phyloP scores from a whole-genome alignment of 176 grass and related monocot species.

The Alloteropsis semialata region DNA sequence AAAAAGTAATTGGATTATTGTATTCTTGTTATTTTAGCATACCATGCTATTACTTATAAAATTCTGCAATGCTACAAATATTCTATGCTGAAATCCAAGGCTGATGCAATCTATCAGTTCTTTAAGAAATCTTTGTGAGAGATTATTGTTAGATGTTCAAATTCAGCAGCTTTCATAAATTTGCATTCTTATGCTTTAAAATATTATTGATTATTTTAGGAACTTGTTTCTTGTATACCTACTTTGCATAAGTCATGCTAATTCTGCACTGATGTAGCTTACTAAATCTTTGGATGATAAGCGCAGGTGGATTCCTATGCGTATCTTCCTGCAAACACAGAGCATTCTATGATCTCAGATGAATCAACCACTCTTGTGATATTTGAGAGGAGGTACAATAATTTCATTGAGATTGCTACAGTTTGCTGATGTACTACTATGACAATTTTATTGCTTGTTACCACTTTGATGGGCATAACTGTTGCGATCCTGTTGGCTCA shows the following conservation, averaged over 20 bases:
- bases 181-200: not conserved
- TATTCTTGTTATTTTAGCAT: not conserved
- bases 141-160: not conserved
- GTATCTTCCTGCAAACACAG: conserved; percentile 81
- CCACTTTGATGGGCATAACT: not conserved
- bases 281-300: not conserved
- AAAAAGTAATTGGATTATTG: not conserved
- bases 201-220: not conserved
- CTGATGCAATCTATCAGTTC: not conserved
- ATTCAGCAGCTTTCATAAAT: conserved; percentile 1
- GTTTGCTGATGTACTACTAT: not conserved
- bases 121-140: not conserved
- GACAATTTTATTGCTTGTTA: not conserved
- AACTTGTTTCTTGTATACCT: not conserved
- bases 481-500: not conserved
- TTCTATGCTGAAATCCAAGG: not conserved
- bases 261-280: conserved; percentile 3
- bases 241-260: not conserved
- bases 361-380: conserved; percentile 58
- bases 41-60: not conserved
- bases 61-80: not conserved
- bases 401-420: conserved; percentile 26
- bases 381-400: conserved; percentile 70
- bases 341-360: conserved; percentile 64
- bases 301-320: conserved; percentile 92